These are phyloP conservation scores for Desmodesmus armatus DNA, from an alignment of 139 green algal species.

Conservation along the genomic window DNA sequence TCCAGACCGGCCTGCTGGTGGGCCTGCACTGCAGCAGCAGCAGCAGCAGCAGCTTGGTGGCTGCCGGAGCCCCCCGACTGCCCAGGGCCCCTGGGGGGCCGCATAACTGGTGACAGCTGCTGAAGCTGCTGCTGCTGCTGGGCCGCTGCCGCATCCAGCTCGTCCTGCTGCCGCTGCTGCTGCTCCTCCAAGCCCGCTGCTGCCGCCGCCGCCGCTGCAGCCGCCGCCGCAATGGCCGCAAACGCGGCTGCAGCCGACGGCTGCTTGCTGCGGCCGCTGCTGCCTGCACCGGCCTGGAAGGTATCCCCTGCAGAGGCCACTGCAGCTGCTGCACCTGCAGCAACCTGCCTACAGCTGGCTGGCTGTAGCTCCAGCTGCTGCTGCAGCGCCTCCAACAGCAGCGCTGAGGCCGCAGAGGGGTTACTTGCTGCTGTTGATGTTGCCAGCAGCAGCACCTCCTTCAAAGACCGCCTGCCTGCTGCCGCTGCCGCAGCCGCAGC, in stretches of 20 bases:
- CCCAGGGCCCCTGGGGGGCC: too few relatives aligned
- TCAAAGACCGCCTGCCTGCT: background rate
- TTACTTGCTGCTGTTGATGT: background rate
- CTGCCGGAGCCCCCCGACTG: too few relatives aligned
- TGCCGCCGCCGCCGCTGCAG: slow-evolving; percentile 30
- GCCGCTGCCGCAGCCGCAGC: background rate
- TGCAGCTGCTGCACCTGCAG: background rate
- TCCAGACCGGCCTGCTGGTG: background rate
- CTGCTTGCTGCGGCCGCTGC: background rate
- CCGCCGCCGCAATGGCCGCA: slow-evolving; percentile 27
- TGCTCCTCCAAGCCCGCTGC: background rate
- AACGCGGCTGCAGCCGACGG: slow-evolving; percentile 3
- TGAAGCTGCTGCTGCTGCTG: background rate
- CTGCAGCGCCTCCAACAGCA: slow-evolving; percentile 27
- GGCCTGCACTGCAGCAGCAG: slow-evolving; percentile 7
- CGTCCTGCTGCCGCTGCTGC: background rate
- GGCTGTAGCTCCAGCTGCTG: slow-evolving; percentile 11
- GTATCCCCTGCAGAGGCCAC: slow-evolving; percentile 12
- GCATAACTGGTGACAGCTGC: background rate
- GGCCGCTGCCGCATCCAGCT: background rate
- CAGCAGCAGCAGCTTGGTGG: background rate
- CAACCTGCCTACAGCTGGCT: background rate
- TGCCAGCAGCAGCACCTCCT: background rate
- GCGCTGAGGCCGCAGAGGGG: background rate
- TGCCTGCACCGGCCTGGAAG: background rate